Evolutionary conservation across 2,329 filamentous ascomycete genomes (phyloP), one percentile per base, ranked within the genome.

Genomic region (Ascochyta pisi): DNA sequence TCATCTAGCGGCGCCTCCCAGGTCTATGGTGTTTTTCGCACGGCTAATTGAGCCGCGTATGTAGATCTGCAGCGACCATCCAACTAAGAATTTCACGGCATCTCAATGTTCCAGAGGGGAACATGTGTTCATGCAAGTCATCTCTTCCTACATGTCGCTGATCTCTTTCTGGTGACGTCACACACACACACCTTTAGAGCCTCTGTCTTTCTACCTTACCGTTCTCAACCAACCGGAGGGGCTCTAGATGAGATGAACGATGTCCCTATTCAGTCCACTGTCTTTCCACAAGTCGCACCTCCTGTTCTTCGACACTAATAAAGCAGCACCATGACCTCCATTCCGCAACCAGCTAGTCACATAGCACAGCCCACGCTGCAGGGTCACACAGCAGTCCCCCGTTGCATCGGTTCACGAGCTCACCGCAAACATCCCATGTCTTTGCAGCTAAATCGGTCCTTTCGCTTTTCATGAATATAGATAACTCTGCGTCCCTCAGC

Each of bases 391-490:
- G 24, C 42, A 34, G 27, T 47, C 22, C 27, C 31, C 38, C 16
- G 15, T 39, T 44, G 10, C 4, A 46, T 38, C 31, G 38, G n/a
- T 43, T 24, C n/a, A 34, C 47, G 31, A 48, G 24, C 38, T 34
- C 15, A 29, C 47, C 41, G 53, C 42, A 56, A 56, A 19, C 53
- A 47, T 51, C 53, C 37, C 34, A 22, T 29, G 9, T 19, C 33
- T 43, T 47, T 51, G 29, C 39, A 13, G 33, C 22, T 5, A 2
- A 29, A 38, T 56, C 47, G 53, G 47, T 31, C 48, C 53, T 51
- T 47, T 51, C 45, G 38, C 38, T 51, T 48, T 38, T 34, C 38
- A 33, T 31, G 47, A 26, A 51, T 51, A 48, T 47, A 51, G 37
- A 51, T 47, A 56, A n/a, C 43, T 34, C 16, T 39, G 31, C 31